Base-by-base conservation (phyloP, 148 eudicot species). In the Cornus suecica region DNA sequence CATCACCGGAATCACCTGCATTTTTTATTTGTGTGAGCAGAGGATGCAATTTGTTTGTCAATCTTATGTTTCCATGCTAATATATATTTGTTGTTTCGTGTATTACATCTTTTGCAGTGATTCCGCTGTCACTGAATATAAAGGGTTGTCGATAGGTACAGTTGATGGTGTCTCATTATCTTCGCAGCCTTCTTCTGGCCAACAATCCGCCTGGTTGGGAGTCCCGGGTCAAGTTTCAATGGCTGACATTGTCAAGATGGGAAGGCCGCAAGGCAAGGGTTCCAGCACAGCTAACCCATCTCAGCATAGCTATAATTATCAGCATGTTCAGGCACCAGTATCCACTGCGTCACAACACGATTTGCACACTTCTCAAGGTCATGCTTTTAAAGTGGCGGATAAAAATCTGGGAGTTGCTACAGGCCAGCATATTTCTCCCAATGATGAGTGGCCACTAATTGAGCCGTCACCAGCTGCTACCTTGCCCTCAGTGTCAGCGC, bases 231-330 rank as follows among this genome's bases (percentile, higher is more conserved):
- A 92, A 84, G 80, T 86, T 45, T 92, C 99, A 64, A 89, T 95
- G 97, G 99, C 99, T 79, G 99, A 95, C 77, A 86, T 95, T 81
- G 99, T 95, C 74, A 95, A 95, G 86, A 92, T 87, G 99, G 99
- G 99, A 65, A 91, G 90, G 79, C 90, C 91, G 24, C 90, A 89
- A 31, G 88, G 80, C 66, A 92, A 88, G 78, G 66, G 81, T 71
- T 71, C 88, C 26, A 86, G 72, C 84, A 78, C 74, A 67, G 48
- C 76, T 13, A 84, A 73, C 61, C 56, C 77, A 70, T 83, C 90
- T 29, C 88, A 88, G 27, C 84, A 79, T 30, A 78, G 65, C 78
- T 74, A 45, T 61, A 77, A 72, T 66, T 77, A 80, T 54, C 84
- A 85, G 29, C 80, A 82, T 75, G 72, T 72, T 73, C 82, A 60